Evolutionary conservation across 768 basidiomycete species (phyloP).

Genomic region (Cystobasidium onofrii): DNA sequence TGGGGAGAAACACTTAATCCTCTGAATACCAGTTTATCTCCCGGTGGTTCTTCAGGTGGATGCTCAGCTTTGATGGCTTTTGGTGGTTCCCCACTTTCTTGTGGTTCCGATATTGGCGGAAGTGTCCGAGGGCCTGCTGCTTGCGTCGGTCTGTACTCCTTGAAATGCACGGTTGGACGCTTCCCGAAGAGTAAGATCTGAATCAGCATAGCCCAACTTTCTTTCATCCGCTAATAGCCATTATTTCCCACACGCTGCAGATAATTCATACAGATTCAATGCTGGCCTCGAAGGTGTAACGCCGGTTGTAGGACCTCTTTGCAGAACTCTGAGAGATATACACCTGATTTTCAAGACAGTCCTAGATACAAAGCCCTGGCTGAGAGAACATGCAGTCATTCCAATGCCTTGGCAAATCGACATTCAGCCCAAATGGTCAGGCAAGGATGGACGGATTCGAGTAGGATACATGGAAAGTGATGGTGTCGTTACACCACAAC

Average conservation of each 20-base stretch:
- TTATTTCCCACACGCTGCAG: not conserved
- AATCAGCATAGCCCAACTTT: no score
- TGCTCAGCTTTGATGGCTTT: conserved; percentile 20
- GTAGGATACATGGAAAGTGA: conserved; percentile 15
- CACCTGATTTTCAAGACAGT: not conserved
- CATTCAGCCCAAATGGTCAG: not conserved
- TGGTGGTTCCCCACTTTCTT: conserved; percentile 16
- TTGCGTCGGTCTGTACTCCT: not conserved
- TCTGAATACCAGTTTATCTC: conserved; percentile 13
- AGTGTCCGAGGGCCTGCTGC: conserved; percentile 8
- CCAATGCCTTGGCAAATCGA: conserved; percentile 7
- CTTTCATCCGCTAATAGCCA: not conserved
- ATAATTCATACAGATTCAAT: conserved; percentile 1
- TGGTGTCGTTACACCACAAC: conserved; percentile 5
- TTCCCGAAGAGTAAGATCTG: conserved; percentile 13
- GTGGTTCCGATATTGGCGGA: conserved; percentile 15
- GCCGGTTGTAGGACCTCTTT: not conserved
- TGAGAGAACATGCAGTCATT: not conserved
- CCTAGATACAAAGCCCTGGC: conserved; percentile 7
- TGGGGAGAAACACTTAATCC: conserved; percentile 7
- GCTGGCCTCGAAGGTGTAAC: not conserved
- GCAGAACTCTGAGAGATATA: conserved; percentile 8
- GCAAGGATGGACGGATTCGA: not conserved
- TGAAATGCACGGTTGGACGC: not conserved
- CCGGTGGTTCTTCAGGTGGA: conserved; percentile 13